Conservation (phyloP, 2,329 filamentous ascomycete genomes). For the Arthrinium puccinioides region DNA sequence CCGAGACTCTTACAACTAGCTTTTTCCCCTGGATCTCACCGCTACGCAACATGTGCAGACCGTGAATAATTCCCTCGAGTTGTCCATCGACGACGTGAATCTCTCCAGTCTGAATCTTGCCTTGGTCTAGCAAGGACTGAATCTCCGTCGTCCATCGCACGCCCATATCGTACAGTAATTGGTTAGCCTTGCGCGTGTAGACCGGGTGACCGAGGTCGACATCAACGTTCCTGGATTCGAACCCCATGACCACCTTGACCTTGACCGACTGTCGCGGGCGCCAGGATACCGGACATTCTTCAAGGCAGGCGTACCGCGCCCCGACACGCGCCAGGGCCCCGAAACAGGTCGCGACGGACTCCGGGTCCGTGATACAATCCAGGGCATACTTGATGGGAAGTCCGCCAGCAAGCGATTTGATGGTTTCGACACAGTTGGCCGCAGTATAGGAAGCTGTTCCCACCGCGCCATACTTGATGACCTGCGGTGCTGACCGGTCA, state of each 20-base stretch:
- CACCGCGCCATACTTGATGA: conserved; percentile 13
- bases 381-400: conserved; percentile 15
- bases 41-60: background rate
- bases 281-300: conserved; percentile 13
- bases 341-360: conserved; percentile 19
- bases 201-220: background rate
- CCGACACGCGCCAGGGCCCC: conserved; percentile 18
- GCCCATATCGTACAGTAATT: background rate
- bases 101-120: background rate
- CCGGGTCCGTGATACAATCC: conserved; percentile 22
- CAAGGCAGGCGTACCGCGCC: conserved; percentile 24
- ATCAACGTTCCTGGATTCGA: conserved; percentile 7
- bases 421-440: conserved; percentile 8
- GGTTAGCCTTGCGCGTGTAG: background rate
- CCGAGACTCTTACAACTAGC: background rate
- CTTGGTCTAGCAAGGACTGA: background rate
- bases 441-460: conserved; percentile 14
- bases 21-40: background rate
- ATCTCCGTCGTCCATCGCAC: background rate
- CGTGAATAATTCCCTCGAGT: background rate
- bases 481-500: conserved; percentile 9
- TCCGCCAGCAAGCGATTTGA: conserved; percentile 4
- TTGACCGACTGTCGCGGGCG: conserved; percentile 14
- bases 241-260: conserved; percentile 15
- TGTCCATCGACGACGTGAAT: background rate